These are phyloP conservation scores for Arthroderma sp. DNA, from an alignment of 2,329 filamentous ascomycete species.

Conservation along the genomic window DNA sequence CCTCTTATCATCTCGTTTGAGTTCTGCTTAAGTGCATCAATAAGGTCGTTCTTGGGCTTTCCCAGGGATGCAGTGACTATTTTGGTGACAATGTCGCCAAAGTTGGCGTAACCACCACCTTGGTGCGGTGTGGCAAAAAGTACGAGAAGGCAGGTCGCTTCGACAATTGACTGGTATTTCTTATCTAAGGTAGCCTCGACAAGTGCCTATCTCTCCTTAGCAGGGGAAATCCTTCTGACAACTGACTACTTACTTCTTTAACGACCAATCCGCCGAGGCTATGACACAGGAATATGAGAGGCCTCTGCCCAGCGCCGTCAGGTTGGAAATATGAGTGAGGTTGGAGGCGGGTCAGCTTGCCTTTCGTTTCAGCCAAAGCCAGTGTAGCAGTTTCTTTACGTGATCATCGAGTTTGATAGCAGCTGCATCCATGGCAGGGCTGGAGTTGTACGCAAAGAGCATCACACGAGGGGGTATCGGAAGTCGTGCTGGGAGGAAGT, in stretches of 20 bases:
- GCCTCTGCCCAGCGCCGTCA: too few relatives aligned
- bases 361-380: background rate
- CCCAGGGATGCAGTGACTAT: background rate
- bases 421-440: background rate
- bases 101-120: background rate
- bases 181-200: background rate
- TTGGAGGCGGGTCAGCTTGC: too few relatives aligned
- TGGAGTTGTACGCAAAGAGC: background rate
- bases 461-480: background rate
- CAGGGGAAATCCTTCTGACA: too few relatives aligned
- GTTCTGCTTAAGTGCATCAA: background rate
- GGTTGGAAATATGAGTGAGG: too few relatives aligned
- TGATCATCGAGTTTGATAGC: background rate
- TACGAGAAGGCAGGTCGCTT: background rate
- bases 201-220: too few relatives aligned
- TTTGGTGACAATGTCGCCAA: background rate
- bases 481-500: background rate
- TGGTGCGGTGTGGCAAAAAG: background rate
- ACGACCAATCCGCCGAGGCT: background rate
- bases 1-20: background rate
- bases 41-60: background rate
- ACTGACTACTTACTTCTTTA: background rate
- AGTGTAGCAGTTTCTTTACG: background rate
- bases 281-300: background rate
- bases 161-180: background rate